Conservation (phyloP, 192 early-diverging fungal species). For the Backusella psychrophila region DNA sequence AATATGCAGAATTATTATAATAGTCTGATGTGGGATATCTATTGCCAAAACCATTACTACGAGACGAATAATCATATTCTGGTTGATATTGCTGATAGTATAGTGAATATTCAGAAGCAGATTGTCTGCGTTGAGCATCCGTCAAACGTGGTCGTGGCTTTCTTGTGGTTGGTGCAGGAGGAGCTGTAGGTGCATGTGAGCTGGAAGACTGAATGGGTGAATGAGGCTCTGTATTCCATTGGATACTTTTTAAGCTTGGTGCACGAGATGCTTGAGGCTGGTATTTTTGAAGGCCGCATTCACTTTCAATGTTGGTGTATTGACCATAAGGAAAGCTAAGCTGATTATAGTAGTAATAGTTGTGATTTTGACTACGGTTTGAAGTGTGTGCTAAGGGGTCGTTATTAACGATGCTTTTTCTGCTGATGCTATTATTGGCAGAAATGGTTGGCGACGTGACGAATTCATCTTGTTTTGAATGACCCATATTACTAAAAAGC, state of each 20-base stretch:
- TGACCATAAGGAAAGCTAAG: conserved; percentile 2
- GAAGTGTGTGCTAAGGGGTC: background rate
- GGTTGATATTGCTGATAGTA: background rate
- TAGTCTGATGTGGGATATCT: background rate
- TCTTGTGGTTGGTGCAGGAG: background rate
- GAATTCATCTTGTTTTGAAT: background rate
- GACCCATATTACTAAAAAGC: conserved; percentile 1
- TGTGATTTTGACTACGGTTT: background rate
- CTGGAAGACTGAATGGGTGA: background rate
- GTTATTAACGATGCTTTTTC: background rate
- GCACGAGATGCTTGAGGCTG: background rate
- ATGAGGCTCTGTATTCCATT: conserved; percentile 7
- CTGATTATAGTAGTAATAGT: conserved; percentile 1
- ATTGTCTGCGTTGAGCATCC: conserved; percentile 6
- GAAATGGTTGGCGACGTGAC: background rate
- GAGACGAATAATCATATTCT: background rate
- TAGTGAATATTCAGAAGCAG: conserved; percentile 6
- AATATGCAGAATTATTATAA: background rate
- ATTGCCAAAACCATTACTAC: background rate
- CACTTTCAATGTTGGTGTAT: background rate
- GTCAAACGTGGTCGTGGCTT: conserved; percentile 1
- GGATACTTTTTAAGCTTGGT: conserved; percentile 8
- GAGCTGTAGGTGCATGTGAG: background rate
- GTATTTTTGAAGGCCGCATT: conserved; percentile 4
- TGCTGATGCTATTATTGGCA: background rate